These are phyloP conservation scores for Choiromyces venosus DNA, from an alignment of 495 filamentous ascomycete genomes.

Conservation along the genomic window DNA sequence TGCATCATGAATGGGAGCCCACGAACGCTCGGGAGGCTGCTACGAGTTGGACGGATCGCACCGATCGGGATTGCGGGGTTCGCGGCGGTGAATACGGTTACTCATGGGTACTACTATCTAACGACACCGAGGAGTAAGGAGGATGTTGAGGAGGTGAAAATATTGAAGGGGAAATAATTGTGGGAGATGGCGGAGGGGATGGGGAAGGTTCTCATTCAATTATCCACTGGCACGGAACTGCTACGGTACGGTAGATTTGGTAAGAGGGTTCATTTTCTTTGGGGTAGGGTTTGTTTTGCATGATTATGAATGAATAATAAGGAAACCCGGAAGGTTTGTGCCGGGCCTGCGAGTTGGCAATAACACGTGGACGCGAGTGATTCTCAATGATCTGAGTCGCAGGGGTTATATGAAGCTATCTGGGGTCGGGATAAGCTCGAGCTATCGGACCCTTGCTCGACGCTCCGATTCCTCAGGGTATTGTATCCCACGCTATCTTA, in stretches of 20 bases:
- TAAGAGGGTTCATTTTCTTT: not conserved
- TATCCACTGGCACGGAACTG: not conserved
- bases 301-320: not conserved
- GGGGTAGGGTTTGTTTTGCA: not conserved
- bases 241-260: not conserved
- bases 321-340: not conserved
- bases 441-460: not conserved
- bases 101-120: constrained; percentile 35
- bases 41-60: constrained; percentile 52
- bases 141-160: constrained; percentile 3
- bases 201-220: not conserved
- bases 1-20: constrained; percentile 64
- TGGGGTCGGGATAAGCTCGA: not conserved
- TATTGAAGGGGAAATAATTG: not conserved
- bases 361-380: not conserved
- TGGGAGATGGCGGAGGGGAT: not conserved
- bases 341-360: not conserved
- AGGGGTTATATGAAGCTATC: not conserved
- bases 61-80: constrained; percentile 58
- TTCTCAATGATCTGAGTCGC: not conserved
- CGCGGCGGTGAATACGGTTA: constrained; percentile 61
- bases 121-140: constrained; percentile 25
- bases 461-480: not conserved
- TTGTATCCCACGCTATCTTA: not conserved
- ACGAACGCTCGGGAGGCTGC: constrained; percentile 49